Evolutionary conservation across 1,139 yeast species (phyloP).

Genomic region (Saccharomyces hybrid): DNA sequence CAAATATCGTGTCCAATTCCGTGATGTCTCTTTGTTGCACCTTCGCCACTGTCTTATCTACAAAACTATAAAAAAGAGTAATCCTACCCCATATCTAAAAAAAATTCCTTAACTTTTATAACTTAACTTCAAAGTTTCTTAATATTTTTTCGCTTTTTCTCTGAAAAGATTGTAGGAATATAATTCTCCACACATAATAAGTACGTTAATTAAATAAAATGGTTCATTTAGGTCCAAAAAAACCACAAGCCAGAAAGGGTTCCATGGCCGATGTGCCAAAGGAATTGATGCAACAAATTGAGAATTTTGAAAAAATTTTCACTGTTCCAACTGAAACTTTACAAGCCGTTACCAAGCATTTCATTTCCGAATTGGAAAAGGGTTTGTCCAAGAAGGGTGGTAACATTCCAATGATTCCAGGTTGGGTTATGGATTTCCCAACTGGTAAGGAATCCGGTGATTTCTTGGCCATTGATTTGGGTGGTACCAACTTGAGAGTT

Average conservation of each 20-base stretch:
- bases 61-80: neutral
- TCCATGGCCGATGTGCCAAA: constrained; percentile 70
- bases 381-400: no score
- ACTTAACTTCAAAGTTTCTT: neutral
- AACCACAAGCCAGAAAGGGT: constrained; percentile 74
- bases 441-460: no score
- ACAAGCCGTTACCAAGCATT: no score
- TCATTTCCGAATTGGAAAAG: no score
- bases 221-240: constrained; percentile 81
- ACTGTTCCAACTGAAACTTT: constrained; percentile 34
- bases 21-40: neutral
- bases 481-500: no score
- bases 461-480: no score
- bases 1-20: neutral
- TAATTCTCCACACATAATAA: neutral
- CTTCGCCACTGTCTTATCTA: neutral
- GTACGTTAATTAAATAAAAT: constrained; percentile 29
- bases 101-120: neutral
- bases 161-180: neutral
- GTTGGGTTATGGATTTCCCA: no score
- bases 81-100: neutral
- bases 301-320: constrained; percentile 51
- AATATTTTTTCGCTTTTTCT: neutral
- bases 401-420: no score
- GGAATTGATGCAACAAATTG: constrained; percentile 51